Conservation (phyloP, 208 protist species). For the Hexamita inflata region DNA sequence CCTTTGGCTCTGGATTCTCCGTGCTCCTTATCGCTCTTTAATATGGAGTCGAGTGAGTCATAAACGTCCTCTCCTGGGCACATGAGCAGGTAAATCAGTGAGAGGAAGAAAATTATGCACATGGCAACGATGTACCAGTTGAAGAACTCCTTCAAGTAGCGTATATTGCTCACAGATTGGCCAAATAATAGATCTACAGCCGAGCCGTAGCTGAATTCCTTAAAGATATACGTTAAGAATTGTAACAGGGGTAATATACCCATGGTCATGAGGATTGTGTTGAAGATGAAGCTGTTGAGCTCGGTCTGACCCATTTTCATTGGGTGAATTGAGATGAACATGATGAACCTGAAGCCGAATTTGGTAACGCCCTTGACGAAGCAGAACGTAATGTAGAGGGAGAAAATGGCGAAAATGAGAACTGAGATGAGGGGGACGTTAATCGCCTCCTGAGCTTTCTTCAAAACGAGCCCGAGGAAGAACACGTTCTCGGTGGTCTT, state of each 20-base stretch:
- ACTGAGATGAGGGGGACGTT: not conserved
- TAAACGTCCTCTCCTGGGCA: too few relatives aligned
- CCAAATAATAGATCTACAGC: too few relatives aligned
- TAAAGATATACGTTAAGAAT: not conserved
- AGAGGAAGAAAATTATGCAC: too few relatives aligned
- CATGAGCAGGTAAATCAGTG: too few relatives aligned
- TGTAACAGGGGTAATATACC: not conserved
- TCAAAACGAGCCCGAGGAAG: not conserved
- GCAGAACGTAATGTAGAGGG: constrained; percentile 9
- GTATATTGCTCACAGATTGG: too few relatives aligned
- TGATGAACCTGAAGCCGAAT: constrained; percentile 13
- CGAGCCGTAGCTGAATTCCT: not conserved
- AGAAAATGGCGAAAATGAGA: not conserved
- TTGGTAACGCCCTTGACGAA: constrained; percentile 17
- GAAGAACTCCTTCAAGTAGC: too few relatives aligned
- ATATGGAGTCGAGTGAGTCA: too few relatives aligned
- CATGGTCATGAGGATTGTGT: not conserved
- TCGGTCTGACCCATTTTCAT: not conserved
- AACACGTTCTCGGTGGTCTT: too few relatives aligned
- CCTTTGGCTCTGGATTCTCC: too few relatives aligned
- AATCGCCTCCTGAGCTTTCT: not conserved
- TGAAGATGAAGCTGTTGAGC: not conserved
- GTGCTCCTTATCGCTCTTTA: too few relatives aligned
- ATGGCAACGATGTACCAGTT: too few relatives aligned
- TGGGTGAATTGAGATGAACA: constrained; percentile 16